A percentile compares a stretch with the other conserved stretches of the same genome.
Evolutionary conservation across 495 filamentous ascomycete species (phyloP).

Genomic region (Aspergillus sclerotiicarbonarius): DNA sequence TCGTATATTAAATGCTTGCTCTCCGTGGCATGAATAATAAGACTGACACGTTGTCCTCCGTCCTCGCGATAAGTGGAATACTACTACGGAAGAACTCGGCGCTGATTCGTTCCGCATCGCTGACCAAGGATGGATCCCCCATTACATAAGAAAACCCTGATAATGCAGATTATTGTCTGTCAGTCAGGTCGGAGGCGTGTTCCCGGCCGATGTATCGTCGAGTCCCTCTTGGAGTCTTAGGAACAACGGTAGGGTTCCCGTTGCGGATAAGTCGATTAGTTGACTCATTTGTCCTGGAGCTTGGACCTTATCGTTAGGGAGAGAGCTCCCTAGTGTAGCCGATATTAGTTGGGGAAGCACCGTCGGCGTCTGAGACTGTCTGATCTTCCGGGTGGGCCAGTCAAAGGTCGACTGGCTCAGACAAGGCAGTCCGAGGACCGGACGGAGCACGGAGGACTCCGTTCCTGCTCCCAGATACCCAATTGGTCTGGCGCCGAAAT

Average conservation of each 20-base stretch:
- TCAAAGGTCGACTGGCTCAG: neutral
- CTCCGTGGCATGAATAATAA: neutral
- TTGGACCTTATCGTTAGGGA: neutral
- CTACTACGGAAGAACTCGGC: neutral
- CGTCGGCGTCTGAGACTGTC: neutral
- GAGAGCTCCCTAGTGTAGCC: neutral
- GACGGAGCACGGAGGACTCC: conserved; percentile 1
- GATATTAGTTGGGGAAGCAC: neutral
- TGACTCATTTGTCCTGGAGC: neutral
- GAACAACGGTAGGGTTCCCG: neutral
- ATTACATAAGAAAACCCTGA: neutral
- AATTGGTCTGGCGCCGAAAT: too few species aligned
- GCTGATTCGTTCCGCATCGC: neutral
- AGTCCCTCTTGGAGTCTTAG: neutral
- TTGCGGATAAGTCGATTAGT: neutral
- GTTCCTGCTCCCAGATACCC: neutral
- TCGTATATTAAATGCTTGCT: neutral
- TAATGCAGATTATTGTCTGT: neutral
- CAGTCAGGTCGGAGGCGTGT: too few species aligned
- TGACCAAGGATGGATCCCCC: neutral
- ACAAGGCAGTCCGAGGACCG: conserved; percentile 3
- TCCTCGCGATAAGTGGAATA: neutral
- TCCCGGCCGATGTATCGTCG: neutral
- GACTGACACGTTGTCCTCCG: neutral
- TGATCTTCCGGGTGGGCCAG: conserved; percentile 6